Evolutionary conservation across 2,329 filamentous ascomycete genomes (phyloP), one percentile per base, ranked within the genome.

Genomic region (Scorias spongiosa): DNA sequence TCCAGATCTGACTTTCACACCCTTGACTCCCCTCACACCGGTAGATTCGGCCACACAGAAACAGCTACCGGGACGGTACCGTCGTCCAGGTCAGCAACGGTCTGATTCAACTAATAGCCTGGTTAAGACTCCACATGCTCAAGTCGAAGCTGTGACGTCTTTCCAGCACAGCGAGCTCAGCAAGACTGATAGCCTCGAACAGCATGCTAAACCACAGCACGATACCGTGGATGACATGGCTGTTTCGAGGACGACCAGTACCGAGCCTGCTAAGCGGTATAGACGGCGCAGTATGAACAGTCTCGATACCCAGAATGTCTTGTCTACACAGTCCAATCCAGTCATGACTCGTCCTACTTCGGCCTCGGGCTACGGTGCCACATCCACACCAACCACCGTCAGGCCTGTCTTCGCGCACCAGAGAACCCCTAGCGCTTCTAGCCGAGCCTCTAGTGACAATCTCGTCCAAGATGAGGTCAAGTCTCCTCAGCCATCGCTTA

Each of bases 211-310:
- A n/a, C 49, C 51, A 40, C 49, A 56, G 14, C 50, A 56, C 44
- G 46, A 50, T 10, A 81, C 77, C 52, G 72, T 74, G 40, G 85
- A 93, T 61, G 84, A 91, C 53, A 76, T 79, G 58, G 74, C 78
- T 44, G 57, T 85, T 47, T 68, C 71, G 54, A 76, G 70, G 45
- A 68, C 71, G 44, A 61, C 69, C 20, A 60, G 66, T n/a, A 63
- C 75, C 14, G 85, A 89, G 26, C 72, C 81, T 30, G 75, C 79
- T 9, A 86, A 82, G 63, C 75, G 84, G 57, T 82, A 87, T 63
- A 75, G 87, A 54, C 78, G 87, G 57, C 78, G 87, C 51, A 95
- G 87, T 64, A 75, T 93, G 66, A 84, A 84, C 51, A 81, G 77
- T 45, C 65, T 81, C 47, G 67, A 70, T 39, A 62, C 54, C 29